Evolutionary conservation across 345 rosid species (phyloP).

Genomic region (Lumnitzera racemosa): DNA sequence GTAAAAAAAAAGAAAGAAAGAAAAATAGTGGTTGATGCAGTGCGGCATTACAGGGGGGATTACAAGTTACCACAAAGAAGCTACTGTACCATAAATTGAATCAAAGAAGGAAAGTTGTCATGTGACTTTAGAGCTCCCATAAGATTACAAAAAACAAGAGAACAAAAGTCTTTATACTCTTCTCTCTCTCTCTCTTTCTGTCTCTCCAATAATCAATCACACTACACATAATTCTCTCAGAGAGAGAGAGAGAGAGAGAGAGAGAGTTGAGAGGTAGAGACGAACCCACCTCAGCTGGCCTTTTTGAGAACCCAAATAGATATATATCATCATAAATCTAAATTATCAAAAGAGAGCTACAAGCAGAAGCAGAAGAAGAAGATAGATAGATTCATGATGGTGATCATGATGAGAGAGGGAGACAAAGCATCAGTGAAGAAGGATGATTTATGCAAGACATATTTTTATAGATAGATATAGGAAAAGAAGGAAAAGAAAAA

Average conservation of each 20-base stretch:
- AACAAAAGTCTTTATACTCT: conserved; percentile 21
- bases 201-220: conserved; percentile 4
- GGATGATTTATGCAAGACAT: neutral
- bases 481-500: neutral
- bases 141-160: conserved; percentile 26
- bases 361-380: neutral
- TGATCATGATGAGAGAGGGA: conserved; percentile 7
- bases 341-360: neutral
- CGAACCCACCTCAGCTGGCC: conserved; percentile 26
- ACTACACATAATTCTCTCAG: conserved; percentile 3
- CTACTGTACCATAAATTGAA: neutral
- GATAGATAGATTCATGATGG: neutral
- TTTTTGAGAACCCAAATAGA: conserved; percentile 11
- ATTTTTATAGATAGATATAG: neutral
- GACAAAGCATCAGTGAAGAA: conserved; percentile 1
- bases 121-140: conserved; percentile 24
- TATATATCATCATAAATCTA: neutral
- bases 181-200: conserved; percentile 8
- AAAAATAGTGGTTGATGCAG: neutral
- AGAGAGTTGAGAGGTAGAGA: conserved; percentile 13
- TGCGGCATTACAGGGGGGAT: neutral
- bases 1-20: too few relatives aligned
- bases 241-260: conserved; percentile 11
- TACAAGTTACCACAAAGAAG: neutral
- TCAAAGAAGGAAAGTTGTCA: conserved; percentile 15